phyloP scores from a whole-genome alignment of 805 yeast genomes.

The Yarrowia bubula region DNA sequence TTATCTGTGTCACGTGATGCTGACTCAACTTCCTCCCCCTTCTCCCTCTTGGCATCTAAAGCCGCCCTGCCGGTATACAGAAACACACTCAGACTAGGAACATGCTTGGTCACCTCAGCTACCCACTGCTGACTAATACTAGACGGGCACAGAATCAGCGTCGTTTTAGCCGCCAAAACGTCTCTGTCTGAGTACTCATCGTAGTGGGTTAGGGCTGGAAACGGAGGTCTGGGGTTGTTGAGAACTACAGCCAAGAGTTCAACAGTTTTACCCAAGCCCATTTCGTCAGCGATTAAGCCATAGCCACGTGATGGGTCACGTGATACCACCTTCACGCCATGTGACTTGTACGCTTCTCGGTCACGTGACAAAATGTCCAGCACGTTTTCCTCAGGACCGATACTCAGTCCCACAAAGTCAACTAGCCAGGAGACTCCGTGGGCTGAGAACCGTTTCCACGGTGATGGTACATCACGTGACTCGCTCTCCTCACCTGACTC shows the following conservation, averaged over 20 bases:
- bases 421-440: constrained; percentile 32
- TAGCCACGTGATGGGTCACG: constrained; percentile 42
- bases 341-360: not conserved
- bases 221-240: constrained; percentile 54
- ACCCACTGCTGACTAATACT: constrained; percentile 85
- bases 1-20: not conserved
- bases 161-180: constrained; percentile 58
- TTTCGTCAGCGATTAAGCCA: constrained; percentile 86
- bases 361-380: not conserved
- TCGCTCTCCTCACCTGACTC: not conserved
- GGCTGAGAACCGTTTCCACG: constrained; percentile 2
- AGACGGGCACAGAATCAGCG: constrained; percentile 82
- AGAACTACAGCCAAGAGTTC: constrained; percentile 69
- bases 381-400: not conserved
- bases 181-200: constrained; percentile 47
- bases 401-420: constrained; percentile 6
- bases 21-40: not conserved
- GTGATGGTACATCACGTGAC: constrained; percentile 17
- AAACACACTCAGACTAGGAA: constrained; percentile 60
- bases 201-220: constrained; percentile 15
- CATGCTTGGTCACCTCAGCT: constrained; percentile 60
- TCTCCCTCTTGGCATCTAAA: not conserved
- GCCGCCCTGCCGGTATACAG: constrained; percentile 58
- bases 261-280: constrained; percentile 96
- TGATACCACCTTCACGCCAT: not conserved